Conservation (phyloP, 2,329 filamentous ascomycete species). For the Curvularia hawaiiensis region DNA sequence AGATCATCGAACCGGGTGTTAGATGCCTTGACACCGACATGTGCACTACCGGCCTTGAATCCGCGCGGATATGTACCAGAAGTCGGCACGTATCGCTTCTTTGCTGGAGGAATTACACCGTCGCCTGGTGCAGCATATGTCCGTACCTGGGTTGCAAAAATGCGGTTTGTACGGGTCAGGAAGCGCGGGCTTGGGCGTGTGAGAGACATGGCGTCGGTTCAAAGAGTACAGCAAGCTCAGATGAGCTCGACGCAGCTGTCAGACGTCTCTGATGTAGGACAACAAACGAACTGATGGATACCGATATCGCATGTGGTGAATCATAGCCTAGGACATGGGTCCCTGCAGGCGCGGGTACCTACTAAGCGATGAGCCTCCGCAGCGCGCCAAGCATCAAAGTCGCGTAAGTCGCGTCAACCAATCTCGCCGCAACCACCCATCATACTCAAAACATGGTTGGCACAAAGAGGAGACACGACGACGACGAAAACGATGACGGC, state of each 20-base stretch:
- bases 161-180: constrained; percentile 31
- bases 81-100: constrained; percentile 88
- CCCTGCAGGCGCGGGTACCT: not conserved
- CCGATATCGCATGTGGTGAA: not conserved
- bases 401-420: constrained; percentile 32
- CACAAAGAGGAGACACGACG: constrained; percentile 40
- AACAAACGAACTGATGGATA: not conserved
- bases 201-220: constrained; percentile 36
- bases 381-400: constrained; percentile 19
- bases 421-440: constrained; percentile 9
- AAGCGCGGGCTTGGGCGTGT: constrained; percentile 36
- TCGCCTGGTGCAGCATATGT: constrained; percentile 65
- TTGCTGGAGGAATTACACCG: constrained; percentile 71
- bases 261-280: constrained; percentile 1
- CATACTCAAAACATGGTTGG: constrained; percentile 33
- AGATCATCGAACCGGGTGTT: constrained; percentile 93
- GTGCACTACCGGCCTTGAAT: constrained; percentile 83
- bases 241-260: constrained; percentile 9
- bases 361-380: not conserved
- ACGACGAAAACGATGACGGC: constrained; percentile 25
- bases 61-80: constrained; percentile 87
- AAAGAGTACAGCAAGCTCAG: not conserved
- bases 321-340: not conserved
- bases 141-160: constrained; percentile 50
- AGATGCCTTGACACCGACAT: constrained; percentile 91